Evolutionary conservation across 2,329 filamentous ascomycete genomes (phyloP), one percentile per base, ranked within the genome.

Genomic region (Nigrograna mackinnonii): DNA sequence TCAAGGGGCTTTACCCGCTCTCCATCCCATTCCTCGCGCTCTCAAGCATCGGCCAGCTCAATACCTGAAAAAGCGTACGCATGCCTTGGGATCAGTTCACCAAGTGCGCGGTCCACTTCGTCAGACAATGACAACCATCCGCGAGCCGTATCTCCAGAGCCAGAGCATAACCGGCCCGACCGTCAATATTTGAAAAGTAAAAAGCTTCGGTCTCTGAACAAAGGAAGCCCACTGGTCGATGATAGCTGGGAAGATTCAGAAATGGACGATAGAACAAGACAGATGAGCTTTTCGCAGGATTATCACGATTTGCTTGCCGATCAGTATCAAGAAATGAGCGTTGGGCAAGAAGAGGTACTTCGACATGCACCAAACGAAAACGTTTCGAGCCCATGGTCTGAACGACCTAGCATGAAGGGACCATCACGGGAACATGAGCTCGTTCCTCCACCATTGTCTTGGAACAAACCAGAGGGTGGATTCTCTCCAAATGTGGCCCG

Each of bases 211-310:
- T 39, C 52, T 12, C 18, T 55, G 7, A 47, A 50, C 34, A 50
- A 43, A 33, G 44, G 35, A 19, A 49, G 32, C 22, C 39, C 46
- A 4, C 41, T 55, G 12, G 32, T 39, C 11, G 44, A 55, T n/a
- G 50, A 57, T 22, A 43, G 36, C 24, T 51, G 46, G 44, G 54
- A 53, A 30, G 47, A 55, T 34, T 30, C 39, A 6, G 51, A 55
- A 2, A 42, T 57, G 42, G 49, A 52, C 30, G 54, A 58, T 6
- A 55, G 50, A 35, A 39, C 53, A 22, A 45, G 51, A 31, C 43
- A 57, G 33, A 33, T 61, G n/a, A 57, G 54, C 37, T 58, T 62
- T 33, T 57, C 54, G 11, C 57, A 64, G 41, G 63, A 64, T 14
- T 65, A 64, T 24, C 62, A 65, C 31, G 43, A 56, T 22, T 41